Evolutionary conservation across 176 grass and related monocot species (phyloP), one percentile per base, ranked within the genome.

Genomic region (Dactylis glomerata): DNA sequence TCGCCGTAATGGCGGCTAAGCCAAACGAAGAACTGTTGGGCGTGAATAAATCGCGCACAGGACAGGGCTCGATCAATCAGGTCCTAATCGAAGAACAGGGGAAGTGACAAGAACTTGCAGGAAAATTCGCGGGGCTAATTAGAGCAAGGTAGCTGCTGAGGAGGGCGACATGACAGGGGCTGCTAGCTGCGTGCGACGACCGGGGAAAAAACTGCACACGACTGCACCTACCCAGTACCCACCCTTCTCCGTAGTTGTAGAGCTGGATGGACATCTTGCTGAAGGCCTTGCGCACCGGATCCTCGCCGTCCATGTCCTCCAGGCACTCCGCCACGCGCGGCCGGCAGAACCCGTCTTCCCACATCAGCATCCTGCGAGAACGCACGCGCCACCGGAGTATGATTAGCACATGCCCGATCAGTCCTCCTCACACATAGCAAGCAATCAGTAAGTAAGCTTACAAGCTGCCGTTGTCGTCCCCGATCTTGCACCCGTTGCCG

Each of bases 211-310:
- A 89, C 41, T 80, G 74, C 58, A 91, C 63, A 86, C 88, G 55
- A 84, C 90, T 94, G 73, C 90, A 97, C 95, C 92, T 96, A 96
- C 93, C 96, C 85, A 96, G 91, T 84, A 99, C 96, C 93, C 96
- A 99, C 96, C 96, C 96, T 99, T 99, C 96, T 99, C 96, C 96
- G 87, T 99, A 99, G 92, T 99, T 99, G 87, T 99, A 99, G 86
- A 99, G 96, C 89, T 99, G 96, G 86, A 99, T 99, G 81, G 93
- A 99, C 96, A 99, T 99, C 96, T 99, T 99, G 96, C 94, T 99
- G 86, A 99, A 99, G 83, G 93, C 93, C 86, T 96, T 99, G 24
- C 93, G 86, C 85, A 99, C 91, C 66, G 84, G 84, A 55, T 99
- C 97, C 79, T 99, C 97, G 26, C 97, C 93, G 86, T 96, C 97